Conservation (phyloP, 108 stramenopile species). For the Skeletonema marinoi region DNA sequence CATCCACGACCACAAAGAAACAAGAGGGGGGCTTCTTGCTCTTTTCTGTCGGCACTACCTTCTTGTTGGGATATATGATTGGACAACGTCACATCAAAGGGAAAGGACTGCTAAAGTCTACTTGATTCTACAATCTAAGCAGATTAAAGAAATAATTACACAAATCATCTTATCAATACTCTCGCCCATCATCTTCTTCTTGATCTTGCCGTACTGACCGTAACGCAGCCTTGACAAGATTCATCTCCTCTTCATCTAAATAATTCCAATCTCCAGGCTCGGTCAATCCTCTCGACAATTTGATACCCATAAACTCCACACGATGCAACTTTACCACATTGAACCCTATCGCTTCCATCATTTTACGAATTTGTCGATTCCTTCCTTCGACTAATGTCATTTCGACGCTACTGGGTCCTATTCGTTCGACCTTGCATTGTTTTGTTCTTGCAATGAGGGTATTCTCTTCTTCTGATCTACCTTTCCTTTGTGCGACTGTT, state of each 20-base stretch:
- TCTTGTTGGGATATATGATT: too few species aligned
- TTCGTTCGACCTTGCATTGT: constrained; percentile 46
- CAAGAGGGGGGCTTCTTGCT: too few species aligned
- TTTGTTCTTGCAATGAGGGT: constrained; percentile 66
- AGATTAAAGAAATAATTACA: background rate
- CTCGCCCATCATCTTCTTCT: background rate
- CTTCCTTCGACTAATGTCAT: constrained; percentile 80
- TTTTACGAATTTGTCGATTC: constrained; percentile 88
- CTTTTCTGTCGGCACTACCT: too few species aligned
- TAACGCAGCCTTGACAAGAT: constrained; percentile 42
- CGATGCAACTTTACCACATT: constrained; percentile 65
- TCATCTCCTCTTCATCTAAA: constrained; percentile 55
- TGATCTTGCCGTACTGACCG: background rate
- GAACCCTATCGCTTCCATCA: constrained; percentile 73
- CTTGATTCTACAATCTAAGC: background rate
- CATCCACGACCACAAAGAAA: too few species aligned
- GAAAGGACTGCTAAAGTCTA: background rate
- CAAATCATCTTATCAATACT: background rate
- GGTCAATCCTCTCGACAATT: constrained; percentile 20
- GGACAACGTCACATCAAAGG: too few species aligned
- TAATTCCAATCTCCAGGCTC: constrained; percentile 68
- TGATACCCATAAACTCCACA: constrained; percentile 58
- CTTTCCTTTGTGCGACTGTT: constrained; percentile 64
- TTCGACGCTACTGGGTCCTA: constrained; percentile 27
- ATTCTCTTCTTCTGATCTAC: constrained; percentile 34